Evolutionary conservation across 495 filamentous ascomycete genomes (phyloP), one percentile per base, ranked within the genome.

Genomic region (Neurospora sp.): DNA sequence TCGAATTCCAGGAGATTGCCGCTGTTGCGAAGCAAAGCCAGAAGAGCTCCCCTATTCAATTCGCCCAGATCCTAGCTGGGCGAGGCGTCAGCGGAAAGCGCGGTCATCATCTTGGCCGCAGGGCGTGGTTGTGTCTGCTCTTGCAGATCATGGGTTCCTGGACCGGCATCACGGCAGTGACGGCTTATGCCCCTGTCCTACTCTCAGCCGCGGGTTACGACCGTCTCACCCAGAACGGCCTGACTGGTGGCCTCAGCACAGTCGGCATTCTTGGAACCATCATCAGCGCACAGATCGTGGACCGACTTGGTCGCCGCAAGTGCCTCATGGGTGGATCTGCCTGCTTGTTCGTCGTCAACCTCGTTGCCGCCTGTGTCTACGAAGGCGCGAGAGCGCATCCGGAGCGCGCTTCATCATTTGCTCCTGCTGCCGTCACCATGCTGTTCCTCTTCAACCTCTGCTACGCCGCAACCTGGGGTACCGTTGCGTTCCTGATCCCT

Each of bases 81-180:
- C 22, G 22, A 61, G 53, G 53, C 53, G 35, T 37, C 35, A 40
- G 69, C 40, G 16, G 40, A 14, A 73, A 71, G 69, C 72, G 45
- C 44, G 72, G 72, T 53, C 22, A 39, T 40, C 72, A 74, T 37
- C 40, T 74, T 40, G 72, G 72, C 45, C 72, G 72, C 53, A 65
- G 72, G 69, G 72, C 72, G 68, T 74, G 72, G 72, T 70, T 74
- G 39, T 74, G 72, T 40, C 85, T 92, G 59, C 92, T 89, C 90
- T 79, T 92, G 10, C 89, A 92, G 80, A 91, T 93, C 61, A 87
- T 92, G 81, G 89, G 91, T 75, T 89, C 91, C 77, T 92, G 90
- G 90, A 86, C 90, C 74, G 90, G 91, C 27, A 92, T 92, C 77
- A 89, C 89, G 0, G 90, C 89, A 69, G 87, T 92, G 22, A 92